phyloP scores from a whole-genome alignment of 1,284 basidiomycete genomes.

The Naganishia liquefaciens region DNA sequence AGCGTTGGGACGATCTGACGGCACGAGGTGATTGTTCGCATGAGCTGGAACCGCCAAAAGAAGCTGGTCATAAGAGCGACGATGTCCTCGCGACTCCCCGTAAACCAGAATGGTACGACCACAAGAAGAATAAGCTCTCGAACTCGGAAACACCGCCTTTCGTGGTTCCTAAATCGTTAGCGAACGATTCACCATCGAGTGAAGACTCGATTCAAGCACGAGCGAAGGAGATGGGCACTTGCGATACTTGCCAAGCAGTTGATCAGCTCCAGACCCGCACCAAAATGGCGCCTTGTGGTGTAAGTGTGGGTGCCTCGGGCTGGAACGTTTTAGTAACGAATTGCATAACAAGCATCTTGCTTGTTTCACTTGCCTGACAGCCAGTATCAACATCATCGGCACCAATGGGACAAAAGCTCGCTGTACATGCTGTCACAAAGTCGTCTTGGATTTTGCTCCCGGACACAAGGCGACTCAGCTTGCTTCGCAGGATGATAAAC shows the following conservation, averaged over 20 bases:
- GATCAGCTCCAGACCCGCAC: conserved; percentile 46
- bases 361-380: conserved; percentile 32
- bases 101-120: neutral
- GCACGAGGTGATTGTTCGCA: neutral
- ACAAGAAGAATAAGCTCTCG: too few species aligned
- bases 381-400: conserved; percentile 33
- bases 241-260: conserved; percentile 20
- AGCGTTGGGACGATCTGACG: neutral
- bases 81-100: neutral
- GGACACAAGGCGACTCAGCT: neutral
- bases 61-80: neutral
- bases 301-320: neutral
- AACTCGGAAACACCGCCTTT: too few species aligned
- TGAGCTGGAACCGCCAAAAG: too few species aligned
- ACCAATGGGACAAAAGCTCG: conserved; percentile 14
- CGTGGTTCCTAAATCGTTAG: neutral
- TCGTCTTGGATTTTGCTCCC: conserved; percentile 17
- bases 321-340: neutral
- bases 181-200: neutral
- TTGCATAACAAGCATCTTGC: conserved; percentile 26
- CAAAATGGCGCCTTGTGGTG: conserved; percentile 23
- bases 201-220: neutral
- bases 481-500: neutral
- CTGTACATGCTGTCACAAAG: conserved; percentile 20
- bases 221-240: neutral